Percentiles rank a stretch among this genome's conserved stretches.
Evolutionary conservation across 768 basidiomycete genomes (phyloP).

Genomic region (Amanita phalloides): DNA sequence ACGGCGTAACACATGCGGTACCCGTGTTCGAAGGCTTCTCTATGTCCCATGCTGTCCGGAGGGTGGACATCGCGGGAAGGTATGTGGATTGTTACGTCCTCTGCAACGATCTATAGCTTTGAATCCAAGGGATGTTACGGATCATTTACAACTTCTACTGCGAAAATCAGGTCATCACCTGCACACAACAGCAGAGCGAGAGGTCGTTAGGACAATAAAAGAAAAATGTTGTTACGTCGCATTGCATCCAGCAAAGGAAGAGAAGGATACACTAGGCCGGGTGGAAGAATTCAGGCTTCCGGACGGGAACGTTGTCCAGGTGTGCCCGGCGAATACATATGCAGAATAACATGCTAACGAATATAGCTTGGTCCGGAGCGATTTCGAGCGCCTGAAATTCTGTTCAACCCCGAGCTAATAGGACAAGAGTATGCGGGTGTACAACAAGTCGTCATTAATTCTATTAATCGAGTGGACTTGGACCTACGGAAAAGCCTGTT

Average conservation of each 20-base stretch:
- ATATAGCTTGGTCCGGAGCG: slow-evolving; percentile 84
- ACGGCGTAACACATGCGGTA: slow-evolving; percentile 97
- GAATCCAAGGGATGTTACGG: slow-evolving; percentile 78
- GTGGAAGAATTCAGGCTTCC: slow-evolving; percentile 87
- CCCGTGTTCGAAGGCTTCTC: slow-evolving; percentile 99
- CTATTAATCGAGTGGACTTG: slow-evolving; percentile 91
- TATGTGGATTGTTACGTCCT: slow-evolving; percentile 19
- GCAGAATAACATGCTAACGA: slow-evolving; percentile 9
- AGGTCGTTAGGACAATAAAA: slow-evolving; percentile 95
- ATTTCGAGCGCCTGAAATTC: slow-evolving; percentile 92
- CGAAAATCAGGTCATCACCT: slow-evolving; percentile 92
- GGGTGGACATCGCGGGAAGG: slow-evolving; percentile 96
- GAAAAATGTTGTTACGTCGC: slow-evolving; percentile 98
- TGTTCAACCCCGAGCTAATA: slow-evolving; percentile 96
- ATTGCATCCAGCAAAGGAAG: slow-evolving; percentile 86
- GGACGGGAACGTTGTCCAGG: slow-evolving; percentile 90
- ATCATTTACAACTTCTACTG: slow-evolving; percentile 87
- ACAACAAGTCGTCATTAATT: slow-evolving; percentile 98
- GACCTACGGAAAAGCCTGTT: slow-evolving; percentile 93
- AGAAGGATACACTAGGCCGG: slow-evolving; percentile 75
- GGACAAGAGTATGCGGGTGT: slow-evolving; percentile 96
- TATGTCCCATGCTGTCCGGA: slow-evolving; percentile 95
- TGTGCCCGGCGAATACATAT: slow-evolving; percentile 22
- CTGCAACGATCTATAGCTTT: slow-evolving; percentile 6
- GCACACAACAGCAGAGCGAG: slow-evolving; percentile 94